phyloP scores from a whole-genome alignment of 495 filamentous ascomycete species.

The Talaromyces proteolyticus region DNA sequence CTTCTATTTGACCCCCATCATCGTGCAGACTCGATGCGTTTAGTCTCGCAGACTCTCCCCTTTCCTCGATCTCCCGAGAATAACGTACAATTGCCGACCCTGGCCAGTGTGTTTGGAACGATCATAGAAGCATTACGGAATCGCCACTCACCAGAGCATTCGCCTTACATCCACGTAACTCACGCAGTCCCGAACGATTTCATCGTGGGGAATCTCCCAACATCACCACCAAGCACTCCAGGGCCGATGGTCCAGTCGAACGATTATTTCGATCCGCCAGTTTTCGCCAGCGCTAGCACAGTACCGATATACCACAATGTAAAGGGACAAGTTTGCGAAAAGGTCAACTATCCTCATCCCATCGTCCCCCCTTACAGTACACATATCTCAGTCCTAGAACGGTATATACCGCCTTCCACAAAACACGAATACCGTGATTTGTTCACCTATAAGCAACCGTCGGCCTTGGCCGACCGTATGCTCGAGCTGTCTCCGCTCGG shows the following conservation, averaged over 20 bases:
- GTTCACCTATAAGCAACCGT: slow-evolving; percentile 49
- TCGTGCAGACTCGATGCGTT: slow-evolving; percentile 40
- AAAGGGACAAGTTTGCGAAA: slow-evolving; percentile 36
- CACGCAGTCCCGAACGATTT: slow-evolving; percentile 59
- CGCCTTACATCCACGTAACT: slow-evolving; percentile 55
- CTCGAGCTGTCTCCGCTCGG: slow-evolving; percentile 54
- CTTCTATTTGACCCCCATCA: slow-evolving; percentile 28
- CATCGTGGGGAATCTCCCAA: slow-evolving; percentile 55
- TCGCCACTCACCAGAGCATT: slow-evolving; percentile 35
- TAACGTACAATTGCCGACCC: slow-evolving; percentile 20
- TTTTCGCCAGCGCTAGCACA: slow-evolving; percentile 53
- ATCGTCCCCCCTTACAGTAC: slow-evolving; percentile 60
- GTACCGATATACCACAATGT: slow-evolving; percentile 52
- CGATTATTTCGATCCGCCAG: slow-evolving; percentile 51
- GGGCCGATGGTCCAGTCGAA: slow-evolving; percentile 37
- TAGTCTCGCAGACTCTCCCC: slow-evolving; percentile 59
- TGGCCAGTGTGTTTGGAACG: slow-evolving; percentile 37
- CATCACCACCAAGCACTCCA: slow-evolving; percentile 55
- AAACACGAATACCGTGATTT: slow-evolving; percentile 54
- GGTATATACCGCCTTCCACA: slow-evolving; percentile 63
- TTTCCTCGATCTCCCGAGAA: slow-evolving; percentile 49
- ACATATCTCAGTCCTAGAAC: slow-evolving; percentile 61
- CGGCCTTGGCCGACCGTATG: slow-evolving; percentile 62
- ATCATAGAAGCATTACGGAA: slow-evolving; percentile 51
- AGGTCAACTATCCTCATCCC: slow-evolving; percentile 47